These are phyloP conservation scores for Backusella circina DNA, from an alignment of 192 early-diverging fungal species.

Conservation along the genomic window DNA sequence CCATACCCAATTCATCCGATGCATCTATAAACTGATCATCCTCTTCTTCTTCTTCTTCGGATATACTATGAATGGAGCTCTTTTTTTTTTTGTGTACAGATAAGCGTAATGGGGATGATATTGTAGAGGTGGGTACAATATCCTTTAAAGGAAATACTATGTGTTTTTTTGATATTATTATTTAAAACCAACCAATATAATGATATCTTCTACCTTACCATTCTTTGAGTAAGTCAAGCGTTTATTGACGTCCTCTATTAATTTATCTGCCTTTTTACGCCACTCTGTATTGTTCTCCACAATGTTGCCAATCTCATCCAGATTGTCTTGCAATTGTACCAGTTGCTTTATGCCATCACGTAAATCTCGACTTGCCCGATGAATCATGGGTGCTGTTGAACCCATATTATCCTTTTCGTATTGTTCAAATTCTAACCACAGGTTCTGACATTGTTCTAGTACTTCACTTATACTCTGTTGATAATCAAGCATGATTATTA, in stretches of 20 bases:
- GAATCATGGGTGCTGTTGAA: not conserved
- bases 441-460: not conserved
- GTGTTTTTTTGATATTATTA: not conserved
- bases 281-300: not conserved
- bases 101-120: not conserved
- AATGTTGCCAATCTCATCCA: slow-evolving; percentile 5
- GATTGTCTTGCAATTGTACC: slow-evolving; percentile 23
- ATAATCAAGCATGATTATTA: not conserved
- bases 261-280: not conserved
- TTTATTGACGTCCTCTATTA: slow-evolving; percentile 16
- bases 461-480: slow-evolving; percentile 1
- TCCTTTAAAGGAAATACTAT: slow-evolving; percentile 4
- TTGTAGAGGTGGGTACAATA: not conserved
- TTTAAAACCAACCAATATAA: not conserved
- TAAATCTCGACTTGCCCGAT: slow-evolving; percentile 4
- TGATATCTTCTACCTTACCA: not conserved
- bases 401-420: not conserved
- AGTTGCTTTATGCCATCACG: slow-evolving; percentile 25
- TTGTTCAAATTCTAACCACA: slow-evolving; percentile 5
- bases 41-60: not conserved
- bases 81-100: not conserved
- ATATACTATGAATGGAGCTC: not conserved
- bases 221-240: slow-evolving; percentile 1
- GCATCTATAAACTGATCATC: not conserved
- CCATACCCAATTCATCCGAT: not conserved